A percentile compares a stretch with the other conserved stretches of the same genome.
phyloP scores from a whole-genome alignment of 345 rosid genomes.

The Carallia pectinifolia region DNA sequence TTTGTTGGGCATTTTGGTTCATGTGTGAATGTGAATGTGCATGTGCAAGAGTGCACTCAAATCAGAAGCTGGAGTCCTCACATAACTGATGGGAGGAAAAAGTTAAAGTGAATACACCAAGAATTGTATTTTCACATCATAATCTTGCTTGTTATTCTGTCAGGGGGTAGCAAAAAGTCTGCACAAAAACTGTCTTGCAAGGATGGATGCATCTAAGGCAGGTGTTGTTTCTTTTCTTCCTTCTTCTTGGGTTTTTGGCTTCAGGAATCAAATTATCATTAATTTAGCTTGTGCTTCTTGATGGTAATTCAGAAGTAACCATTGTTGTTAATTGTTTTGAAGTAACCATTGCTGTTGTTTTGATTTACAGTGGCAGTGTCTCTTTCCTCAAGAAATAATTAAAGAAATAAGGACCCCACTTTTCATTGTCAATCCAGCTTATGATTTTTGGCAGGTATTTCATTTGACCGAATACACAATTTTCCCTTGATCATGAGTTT shows the following conservation, averaged over 20 bases:
- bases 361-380: conserved; percentile 41
- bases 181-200: conserved; percentile 27
- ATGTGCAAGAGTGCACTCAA: not conserved
- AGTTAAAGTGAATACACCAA: not conserved
- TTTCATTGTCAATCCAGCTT: conserved; percentile 78
- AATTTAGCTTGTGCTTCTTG: not conserved
- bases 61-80: not conserved
- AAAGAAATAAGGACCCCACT: conserved; percentile 60
- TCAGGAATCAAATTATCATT: not conserved
- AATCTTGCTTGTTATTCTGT: conserved; percentile 5
- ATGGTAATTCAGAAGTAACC: not conserved
- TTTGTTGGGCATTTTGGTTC: not conserved
- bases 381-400: conserved; percentile 66
- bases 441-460: conserved; percentile 94
- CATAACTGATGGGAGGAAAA: not conserved
- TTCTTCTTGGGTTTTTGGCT: not conserved
- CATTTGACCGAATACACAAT: conserved; percentile 9
- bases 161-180: conserved; percentile 64
- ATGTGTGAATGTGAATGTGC: too few species aligned
- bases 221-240: not conserved
- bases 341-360: not conserved
- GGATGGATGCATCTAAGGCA: conserved; percentile 22
- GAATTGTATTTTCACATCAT: not conserved
- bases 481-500: conserved; percentile 16
- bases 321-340: not conserved